Percentiles rank a stretch among this genome's conserved stretches.
These are phyloP conservation scores for Teunomyces lycoperdinae DNA, from an alignment of 805 yeast species.

Conservation along the genomic window DNA sequence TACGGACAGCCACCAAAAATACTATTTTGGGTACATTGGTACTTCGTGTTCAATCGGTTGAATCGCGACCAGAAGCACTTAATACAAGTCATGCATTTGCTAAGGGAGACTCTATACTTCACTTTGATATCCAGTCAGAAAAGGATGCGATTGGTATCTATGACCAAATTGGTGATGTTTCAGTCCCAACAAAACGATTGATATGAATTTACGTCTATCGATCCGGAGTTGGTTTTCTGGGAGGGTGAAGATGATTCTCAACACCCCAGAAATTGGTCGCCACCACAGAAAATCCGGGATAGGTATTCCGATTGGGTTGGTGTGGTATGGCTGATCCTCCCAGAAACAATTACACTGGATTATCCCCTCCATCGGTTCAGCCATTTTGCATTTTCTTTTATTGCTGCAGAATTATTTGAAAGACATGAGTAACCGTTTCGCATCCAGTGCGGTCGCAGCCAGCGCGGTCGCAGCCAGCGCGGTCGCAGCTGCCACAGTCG, in stretches of 20 bases:
- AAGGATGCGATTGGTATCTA: constrained; percentile 14
- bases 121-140: background rate
- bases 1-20: constrained; percentile 26
- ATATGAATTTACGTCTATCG: constrained; percentile 28
- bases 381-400: constrained; percentile 34
- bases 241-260: constrained; percentile 28
- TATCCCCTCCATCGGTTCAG: constrained; percentile 36
- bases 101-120: background rate
- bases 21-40: constrained; percentile 19
- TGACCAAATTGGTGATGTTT: constrained; percentile 17
- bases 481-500: constrained; percentile 31
- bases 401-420: constrained; percentile 36
- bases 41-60: constrained; percentile 2
- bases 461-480: too few species aligned
- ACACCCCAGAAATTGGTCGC: constrained; percentile 35
- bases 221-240: constrained; percentile 40
- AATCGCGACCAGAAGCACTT: constrained; percentile 1
- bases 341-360: constrained; percentile 36
- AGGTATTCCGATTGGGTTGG: constrained; percentile 35
- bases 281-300: constrained; percentile 18
- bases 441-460: constrained; percentile 39
- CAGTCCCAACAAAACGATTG: constrained; percentile 28
- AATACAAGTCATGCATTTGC: background rate
- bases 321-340: constrained; percentile 43
- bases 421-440: constrained; percentile 37